Evolutionary conservation across 2,329 filamentous ascomycete species (phyloP).

Genomic region (Lecanicillium sp.): DNA sequence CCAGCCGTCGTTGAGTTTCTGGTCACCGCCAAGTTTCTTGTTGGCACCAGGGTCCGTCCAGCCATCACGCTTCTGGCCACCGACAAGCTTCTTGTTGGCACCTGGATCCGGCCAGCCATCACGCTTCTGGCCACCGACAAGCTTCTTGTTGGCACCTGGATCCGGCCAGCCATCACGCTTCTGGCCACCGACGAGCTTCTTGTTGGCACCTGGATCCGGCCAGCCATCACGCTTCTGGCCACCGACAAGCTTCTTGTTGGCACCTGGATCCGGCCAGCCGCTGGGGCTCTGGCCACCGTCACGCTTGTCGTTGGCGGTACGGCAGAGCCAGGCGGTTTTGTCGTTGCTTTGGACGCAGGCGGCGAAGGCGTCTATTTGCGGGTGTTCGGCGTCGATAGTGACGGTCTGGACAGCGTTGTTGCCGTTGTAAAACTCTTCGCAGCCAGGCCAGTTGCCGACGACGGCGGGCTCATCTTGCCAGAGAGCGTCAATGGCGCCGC

Average conservation of each 20-base stretch:
- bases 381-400: not conserved
- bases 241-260: not conserved
- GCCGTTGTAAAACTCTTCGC: constrained; percentile 4
- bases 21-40: not conserved
- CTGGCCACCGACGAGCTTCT: not conserved
- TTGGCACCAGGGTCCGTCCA: not conserved
- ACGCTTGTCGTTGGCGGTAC: not conserved
- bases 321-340: not conserved
- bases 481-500: not conserved
- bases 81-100: too few relatives aligned
- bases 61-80: not conserved
- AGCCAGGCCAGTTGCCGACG: constrained; percentile 2
- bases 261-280: not conserved
- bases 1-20: not conserved
- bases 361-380: not conserved
- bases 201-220: not conserved
- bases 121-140: too few relatives aligned
- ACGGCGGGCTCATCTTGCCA: constrained; percentile 4
- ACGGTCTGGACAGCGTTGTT: not conserved
- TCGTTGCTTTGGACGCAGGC: not conserved
- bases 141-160: too few relatives aligned
- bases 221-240: not conserved
- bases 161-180: too few relatives aligned
- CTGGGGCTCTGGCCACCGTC: not conserved
- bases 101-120: too few relatives aligned